Conservation (phyloP, 257 asterid genomes). For the Nemophila menziesii region DNA sequence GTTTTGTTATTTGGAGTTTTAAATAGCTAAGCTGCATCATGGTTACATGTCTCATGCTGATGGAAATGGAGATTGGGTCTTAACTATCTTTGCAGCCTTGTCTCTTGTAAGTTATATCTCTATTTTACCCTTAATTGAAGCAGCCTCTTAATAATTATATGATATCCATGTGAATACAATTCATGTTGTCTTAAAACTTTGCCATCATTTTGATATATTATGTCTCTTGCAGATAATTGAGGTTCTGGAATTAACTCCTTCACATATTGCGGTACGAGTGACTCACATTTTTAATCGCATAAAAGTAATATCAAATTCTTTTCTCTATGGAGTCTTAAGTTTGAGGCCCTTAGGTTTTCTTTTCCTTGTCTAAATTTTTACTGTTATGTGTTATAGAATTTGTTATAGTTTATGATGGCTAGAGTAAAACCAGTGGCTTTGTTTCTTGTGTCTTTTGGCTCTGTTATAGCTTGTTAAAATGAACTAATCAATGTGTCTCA, state of each 20-base stretch:
- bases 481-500: background rate
- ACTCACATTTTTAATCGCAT: constrained; percentile 7
- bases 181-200: background rate
- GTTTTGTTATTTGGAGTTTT: constrained; percentile 12
- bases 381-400: background rate
- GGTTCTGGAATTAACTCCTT: constrained; percentile 81
- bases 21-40: constrained; percentile 75
- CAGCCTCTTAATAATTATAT: background rate
- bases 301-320: background rate
- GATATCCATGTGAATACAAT: background rate
- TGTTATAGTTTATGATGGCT: background rate
- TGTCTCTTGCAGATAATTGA: constrained; percentile 75
- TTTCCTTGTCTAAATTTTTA: background rate
- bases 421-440: background rate
- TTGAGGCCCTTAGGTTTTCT: background rate
- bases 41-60: constrained; percentile 92
- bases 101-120: constrained; percentile 56
- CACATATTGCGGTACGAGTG: constrained; percentile 80
- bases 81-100: constrained; percentile 81
- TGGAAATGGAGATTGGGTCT: constrained; percentile 97
- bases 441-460: background rate
- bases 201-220: background rate
- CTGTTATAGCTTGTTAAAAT: background rate
- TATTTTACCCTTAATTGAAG: background rate
- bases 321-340: background rate